These are phyloP conservation scores for Oryza punctata DNA, from an alignment of 176 grass and related monocot species.

Conservation along the genomic window DNA sequence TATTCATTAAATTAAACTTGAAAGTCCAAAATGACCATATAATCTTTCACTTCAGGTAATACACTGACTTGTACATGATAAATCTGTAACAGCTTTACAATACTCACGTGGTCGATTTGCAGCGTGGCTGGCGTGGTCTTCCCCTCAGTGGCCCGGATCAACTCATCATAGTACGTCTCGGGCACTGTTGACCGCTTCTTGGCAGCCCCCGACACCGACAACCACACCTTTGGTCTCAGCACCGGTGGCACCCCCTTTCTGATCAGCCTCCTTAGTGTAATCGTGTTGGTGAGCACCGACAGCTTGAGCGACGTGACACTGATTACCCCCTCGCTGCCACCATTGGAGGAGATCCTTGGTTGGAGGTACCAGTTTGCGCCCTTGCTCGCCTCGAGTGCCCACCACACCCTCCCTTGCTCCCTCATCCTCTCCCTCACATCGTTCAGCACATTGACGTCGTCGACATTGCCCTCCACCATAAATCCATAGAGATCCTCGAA, in stretches of 20 bases:
- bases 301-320: slow-evolving; percentile 77
- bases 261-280: slow-evolving; percentile 79
- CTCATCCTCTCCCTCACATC: slow-evolving; percentile 94
- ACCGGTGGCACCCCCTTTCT: slow-evolving; percentile 79
- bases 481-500: slow-evolving; percentile 92
- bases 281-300: slow-evolving; percentile 68
- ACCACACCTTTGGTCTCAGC: slow-evolving; percentile 84
- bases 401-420: slow-evolving; percentile 89
- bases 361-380: slow-evolving; percentile 93
- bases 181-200: slow-evolving; percentile 95
- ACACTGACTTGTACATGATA: neutral
- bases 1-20: slow-evolving; percentile 4
- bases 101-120: slow-evolving; percentile 95
- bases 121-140: slow-evolving; percentile 84
- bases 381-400: slow-evolving; percentile 81
- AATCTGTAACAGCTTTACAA: slow-evolving; percentile 5
- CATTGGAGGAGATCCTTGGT: slow-evolving; percentile 73
- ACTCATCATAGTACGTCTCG: slow-evolving; percentile 93
- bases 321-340: slow-evolving; percentile 49
- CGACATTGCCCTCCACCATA: slow-evolving; percentile 85
- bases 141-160: slow-evolving; percentile 78
- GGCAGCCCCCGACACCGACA: slow-evolving; percentile 78
- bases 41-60: neutral
- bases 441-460: slow-evolving; percentile 92
- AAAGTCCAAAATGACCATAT: neutral